Conservation (phyloP, 106 monocot species). For the Narthecium ossifragum region DNA sequence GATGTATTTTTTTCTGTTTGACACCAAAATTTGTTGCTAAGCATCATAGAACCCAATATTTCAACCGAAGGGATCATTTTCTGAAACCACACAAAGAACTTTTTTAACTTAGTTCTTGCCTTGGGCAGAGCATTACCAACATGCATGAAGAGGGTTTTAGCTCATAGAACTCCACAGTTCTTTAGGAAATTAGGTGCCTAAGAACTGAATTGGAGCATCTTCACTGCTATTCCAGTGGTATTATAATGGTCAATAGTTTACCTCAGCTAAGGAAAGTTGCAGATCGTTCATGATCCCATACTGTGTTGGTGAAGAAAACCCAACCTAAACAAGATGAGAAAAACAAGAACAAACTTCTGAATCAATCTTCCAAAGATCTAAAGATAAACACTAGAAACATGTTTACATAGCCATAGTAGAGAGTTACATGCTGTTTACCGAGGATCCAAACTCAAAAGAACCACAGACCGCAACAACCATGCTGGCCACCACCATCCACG, state of each 20-base stretch:
- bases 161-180: too few species aligned
- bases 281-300: constrained; percentile 42
- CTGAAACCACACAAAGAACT: neutral
- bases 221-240: too few species aligned
- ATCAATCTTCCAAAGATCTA: too few species aligned
- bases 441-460: constrained; percentile 34
- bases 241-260: constrained; percentile 1
- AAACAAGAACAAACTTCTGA: neutral
- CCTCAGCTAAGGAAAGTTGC: constrained; percentile 39
- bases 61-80: neutral
- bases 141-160: too few species aligned
- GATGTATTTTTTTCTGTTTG: too few species aligned
- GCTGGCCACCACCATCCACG: constrained; percentile 21
- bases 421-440: constrained; percentile 7
- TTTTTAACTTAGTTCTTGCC: too few species aligned
- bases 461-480: constrained; percentile 34
- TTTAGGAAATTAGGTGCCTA: too few species aligned
- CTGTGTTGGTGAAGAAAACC: constrained; percentile 51
- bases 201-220: neutral
- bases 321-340: constrained; percentile 26
- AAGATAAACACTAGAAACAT: neutral
- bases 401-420: neutral
- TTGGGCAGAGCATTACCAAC: too few species aligned
- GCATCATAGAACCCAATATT: too few species aligned
- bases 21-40: too few species aligned